Percentiles rank a stretch among this genome's conserved stretches.
These are phyloP conservation scores for Lodderomyces pseudojiufengensis DNA, from an alignment of 1,139 yeast genomes.

Conservation along the genomic window DNA sequence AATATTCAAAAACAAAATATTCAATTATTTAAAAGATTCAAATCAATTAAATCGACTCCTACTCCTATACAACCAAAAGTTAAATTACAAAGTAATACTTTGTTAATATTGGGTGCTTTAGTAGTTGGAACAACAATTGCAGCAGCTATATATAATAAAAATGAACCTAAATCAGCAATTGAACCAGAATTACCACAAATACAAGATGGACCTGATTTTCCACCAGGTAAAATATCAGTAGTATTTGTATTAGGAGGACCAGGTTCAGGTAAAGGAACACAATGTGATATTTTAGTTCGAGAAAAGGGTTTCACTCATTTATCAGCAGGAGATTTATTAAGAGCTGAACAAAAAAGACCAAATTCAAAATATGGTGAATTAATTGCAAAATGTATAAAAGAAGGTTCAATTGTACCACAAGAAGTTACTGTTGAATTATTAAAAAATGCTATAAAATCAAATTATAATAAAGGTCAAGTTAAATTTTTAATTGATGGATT, in stretches of 20 bases:
- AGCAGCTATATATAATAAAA: constrained; percentile 42
- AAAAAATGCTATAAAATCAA: constrained; percentile 69
- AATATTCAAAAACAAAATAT: constrained; percentile 5
- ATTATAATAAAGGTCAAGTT: constrained; percentile 45
- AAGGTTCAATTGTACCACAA: constrained; percentile 92
- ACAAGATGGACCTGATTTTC: constrained; percentile 40
- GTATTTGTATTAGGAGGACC: constrained; percentile 88
- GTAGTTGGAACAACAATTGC: constrained; percentile 47
- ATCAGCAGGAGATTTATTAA: constrained; percentile 89
- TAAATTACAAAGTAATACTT: constrained; percentile 21
- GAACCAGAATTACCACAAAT: constrained; percentile 36
- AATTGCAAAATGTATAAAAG: constrained; percentile 78
- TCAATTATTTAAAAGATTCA: constrained; percentile 12
- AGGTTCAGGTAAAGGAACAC: constrained; percentile 97
- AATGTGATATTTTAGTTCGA: constrained; percentile 77
- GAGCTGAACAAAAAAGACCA: constrained; percentile 83
- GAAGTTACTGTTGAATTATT: constrained; percentile 86
- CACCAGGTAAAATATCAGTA: constrained; percentile 65
- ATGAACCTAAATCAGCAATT: constrained; percentile 43
- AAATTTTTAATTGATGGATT: constrained; percentile 89
- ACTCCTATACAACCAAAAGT: constrained; percentile 16
- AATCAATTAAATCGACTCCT: constrained; percentile 19
- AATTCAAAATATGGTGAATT: constrained; percentile 84
- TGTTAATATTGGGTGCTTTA: constrained; percentile 33
- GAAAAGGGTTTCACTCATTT: constrained; percentile 83